Evolutionary conservation across 768 basidiomycete species (phyloP).

Genomic region (Tricholoma saponaceum): DNA sequence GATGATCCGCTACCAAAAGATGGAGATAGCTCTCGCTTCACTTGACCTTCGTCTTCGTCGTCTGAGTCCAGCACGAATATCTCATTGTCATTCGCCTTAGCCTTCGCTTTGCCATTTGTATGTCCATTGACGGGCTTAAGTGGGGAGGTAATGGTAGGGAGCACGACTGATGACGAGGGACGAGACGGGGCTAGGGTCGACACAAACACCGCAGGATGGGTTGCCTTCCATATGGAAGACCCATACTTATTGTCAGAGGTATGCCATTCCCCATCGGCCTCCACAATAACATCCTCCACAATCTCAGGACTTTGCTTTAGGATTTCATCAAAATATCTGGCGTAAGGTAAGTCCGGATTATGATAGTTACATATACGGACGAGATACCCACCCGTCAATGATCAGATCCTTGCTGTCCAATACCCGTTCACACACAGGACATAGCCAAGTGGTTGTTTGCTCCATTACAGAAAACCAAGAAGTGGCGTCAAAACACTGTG

Average conservation of each 20-base stretch:
- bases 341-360: neutral
- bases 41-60: slow-evolving; percentile 73
- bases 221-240: slow-evolving; percentile 64
- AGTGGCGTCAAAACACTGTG: slow-evolving; percentile 92
- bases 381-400: slow-evolving; percentile 73
- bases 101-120: slow-evolving; percentile 33
- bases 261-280: slow-evolving; percentile 96
- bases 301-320: slow-evolving; percentile 70
- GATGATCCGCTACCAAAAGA: slow-evolving; percentile 46
- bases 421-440: slow-evolving; percentile 86
- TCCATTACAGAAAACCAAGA: slow-evolving; percentile 97
- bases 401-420: slow-evolving; percentile 80
- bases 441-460: slow-evolving; percentile 93
- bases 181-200: slow-evolving; percentile 26
- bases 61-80: slow-evolving; percentile 72
- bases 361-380: neutral
- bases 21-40: slow-evolving; percentile 73
- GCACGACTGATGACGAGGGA: slow-evolving; percentile 24
- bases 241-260: slow-evolving; percentile 84
- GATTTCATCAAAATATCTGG: slow-evolving; percentile 86
- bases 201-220: slow-evolving; percentile 32
- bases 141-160: slow-evolving; percentile 15
- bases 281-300: slow-evolving; percentile 90
- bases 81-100: slow-evolving; percentile 44
- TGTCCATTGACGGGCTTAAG: slow-evolving; percentile 25